phyloP scores from a whole-genome alignment of 306 rosid genomes.

The Vicia faba region DNA sequence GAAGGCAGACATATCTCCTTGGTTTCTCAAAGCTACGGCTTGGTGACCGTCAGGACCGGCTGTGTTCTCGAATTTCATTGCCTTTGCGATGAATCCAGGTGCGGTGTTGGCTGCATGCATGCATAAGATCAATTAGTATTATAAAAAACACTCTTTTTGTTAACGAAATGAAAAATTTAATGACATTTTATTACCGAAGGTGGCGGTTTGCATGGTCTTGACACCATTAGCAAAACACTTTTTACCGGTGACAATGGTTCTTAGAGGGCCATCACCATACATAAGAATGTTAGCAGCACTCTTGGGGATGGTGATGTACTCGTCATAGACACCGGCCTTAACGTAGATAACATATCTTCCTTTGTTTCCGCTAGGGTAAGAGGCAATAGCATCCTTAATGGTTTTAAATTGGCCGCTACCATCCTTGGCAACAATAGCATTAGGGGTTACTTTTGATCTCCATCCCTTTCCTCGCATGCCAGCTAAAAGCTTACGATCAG shows the following conservation, averaged over 20 bases:
- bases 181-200: constrained; percentile 55
- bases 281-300: constrained; percentile 41
- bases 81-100: constrained; percentile 49
- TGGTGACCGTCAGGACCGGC: constrained; percentile 71
- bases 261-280: constrained; percentile 74
- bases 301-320: constrained; percentile 46
- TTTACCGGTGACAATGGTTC: constrained; percentile 58
- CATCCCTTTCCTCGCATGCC: background rate
- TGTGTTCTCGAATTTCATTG: constrained; percentile 66
- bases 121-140: background rate
- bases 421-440: constrained; percentile 72
- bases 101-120: constrained; percentile 41
- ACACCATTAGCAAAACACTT: constrained; percentile 39
- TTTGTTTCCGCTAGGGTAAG: constrained; percentile 41
- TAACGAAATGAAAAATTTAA: no score
- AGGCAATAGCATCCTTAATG: constrained; percentile 49
- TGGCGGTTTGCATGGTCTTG: constrained; percentile 56
- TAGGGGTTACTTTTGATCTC: constrained; percentile 24
- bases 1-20: constrained; percentile 53
- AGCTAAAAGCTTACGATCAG: constrained; percentile 60
- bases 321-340: constrained; percentile 69
- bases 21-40: constrained; percentile 70
- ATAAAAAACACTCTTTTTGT: no score
- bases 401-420: constrained; percentile 60
- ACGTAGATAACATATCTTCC: constrained; percentile 64